Evolutionary conservation across 345 rosid species (phyloP), one percentile per base, ranked within the genome.

Genomic region (Linum tenue): DNA sequence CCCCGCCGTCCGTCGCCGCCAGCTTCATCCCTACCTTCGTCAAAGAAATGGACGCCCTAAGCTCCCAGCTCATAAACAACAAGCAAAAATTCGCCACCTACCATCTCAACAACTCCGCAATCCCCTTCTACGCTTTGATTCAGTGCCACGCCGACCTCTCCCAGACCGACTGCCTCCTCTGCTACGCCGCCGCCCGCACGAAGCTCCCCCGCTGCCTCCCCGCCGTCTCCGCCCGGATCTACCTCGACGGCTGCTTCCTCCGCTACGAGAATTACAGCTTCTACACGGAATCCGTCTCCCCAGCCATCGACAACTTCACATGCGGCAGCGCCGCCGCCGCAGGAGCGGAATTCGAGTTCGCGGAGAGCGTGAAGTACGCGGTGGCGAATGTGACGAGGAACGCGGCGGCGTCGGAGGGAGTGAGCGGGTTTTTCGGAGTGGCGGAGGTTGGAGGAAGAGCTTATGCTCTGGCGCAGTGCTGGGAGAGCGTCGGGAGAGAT

Each of bases 141-240:
- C 92, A 86, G 69, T 86, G 89, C 76, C 87, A 84, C 40, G 56
- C 35, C 5, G 87, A 86, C 74, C 87, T 86, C 66, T 79, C 85
- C 9, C 84, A 71, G 3, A 77, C 80, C 1, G 92, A 86, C 41
- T 86, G 92, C 65, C 84, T 79, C 67, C 80, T 86, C 63, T 86
- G 92, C 69, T 82, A 64, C 69, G 84, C 87, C 5, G 75, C 75
- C 39, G 42, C 83, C 40, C 78, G 87, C 39, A 82, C 89, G 2
- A 75, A 53, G 40, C 76, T 86, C 11, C 89, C 89, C 2, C 73
- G 86, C 60, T 86, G 92, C 75, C 80, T 80, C 50, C 80, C 87
- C 41, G 69, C 84, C n/a, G 37, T 51, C 62, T 53, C 86, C 2
- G 87, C 71, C 37, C 70, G 78, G 37, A 72, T 86, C 69, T 86